Percentiles rank a stretch among this genome's conserved stretches.
Conservation (phyloP, 2,329 filamentous ascomycete genomes). For the Penicillium sp. region DNA sequence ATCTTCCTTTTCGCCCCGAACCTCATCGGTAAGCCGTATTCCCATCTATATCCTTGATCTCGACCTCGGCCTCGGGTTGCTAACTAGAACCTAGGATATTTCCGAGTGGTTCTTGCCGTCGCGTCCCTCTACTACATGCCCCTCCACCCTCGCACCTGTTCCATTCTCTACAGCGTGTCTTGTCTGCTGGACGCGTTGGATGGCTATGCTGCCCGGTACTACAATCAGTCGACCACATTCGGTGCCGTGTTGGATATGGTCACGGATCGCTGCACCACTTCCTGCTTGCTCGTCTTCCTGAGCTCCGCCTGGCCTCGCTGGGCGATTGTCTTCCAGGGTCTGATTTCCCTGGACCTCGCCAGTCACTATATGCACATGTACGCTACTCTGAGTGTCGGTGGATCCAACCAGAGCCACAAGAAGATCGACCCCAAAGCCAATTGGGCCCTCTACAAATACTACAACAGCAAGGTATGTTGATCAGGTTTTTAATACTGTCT, state of each 20-base stretch:
- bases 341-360: constrained; percentile 88
- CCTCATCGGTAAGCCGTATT: constrained; percentile 61
- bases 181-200: constrained; percentile 94
- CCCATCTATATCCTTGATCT: neutral
- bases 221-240: constrained; percentile 90
- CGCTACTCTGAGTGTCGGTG: constrained; percentile 82
- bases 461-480: constrained; percentile 77
- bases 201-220: constrained; percentile 79
- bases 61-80: neutral
- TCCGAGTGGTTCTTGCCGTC: constrained; percentile 72
- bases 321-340: constrained; percentile 86
- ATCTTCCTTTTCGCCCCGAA: constrained; percentile 80
- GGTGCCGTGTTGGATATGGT: constrained; percentile 98
- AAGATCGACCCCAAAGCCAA: constrained; percentile 83
- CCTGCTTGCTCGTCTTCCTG: constrained; percentile 90
- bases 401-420: constrained; percentile 79
- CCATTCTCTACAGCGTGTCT: constrained; percentile 77
- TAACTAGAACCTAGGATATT: constrained; percentile 56
- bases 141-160: constrained; percentile 92
- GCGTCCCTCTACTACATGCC: constrained; percentile 99
- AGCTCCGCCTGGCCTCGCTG: constrained; percentile 91
- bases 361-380: constrained; percentile 99
- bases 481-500: neutral
- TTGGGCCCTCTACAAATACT: constrained; percentile 90
- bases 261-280: constrained; percentile 93